Percentiles rank a stretch among this genome's conserved stretches.
phyloP scores from a whole-genome alignment of 805 yeast species.

The Lipomyces mesembrius region DNA sequence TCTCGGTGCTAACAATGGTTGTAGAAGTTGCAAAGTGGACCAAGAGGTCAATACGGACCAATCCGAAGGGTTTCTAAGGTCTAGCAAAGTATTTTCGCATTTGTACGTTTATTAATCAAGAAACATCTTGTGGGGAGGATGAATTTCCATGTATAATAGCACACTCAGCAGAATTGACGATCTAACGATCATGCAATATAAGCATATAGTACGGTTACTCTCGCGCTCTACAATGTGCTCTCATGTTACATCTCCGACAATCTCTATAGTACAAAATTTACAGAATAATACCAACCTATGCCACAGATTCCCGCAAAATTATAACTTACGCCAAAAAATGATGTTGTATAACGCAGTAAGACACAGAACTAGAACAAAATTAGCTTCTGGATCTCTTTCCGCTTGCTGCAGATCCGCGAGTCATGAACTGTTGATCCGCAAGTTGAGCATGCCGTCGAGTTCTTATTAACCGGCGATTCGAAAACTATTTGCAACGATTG shows the following conservation, averaged over 20 bases:
- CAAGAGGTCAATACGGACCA: constrained; percentile 27
- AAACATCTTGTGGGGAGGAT: neutral
- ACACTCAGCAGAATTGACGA: neutral
- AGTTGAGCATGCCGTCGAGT: neutral
- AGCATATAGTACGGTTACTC: neutral
- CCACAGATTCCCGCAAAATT: neutral
- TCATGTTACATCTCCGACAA: neutral
- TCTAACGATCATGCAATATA: neutral
- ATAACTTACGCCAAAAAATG: neutral
- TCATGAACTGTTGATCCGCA: neutral
- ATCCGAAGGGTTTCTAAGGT: constrained; percentile 32
- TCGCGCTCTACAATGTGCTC: neutral
- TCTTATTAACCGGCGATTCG: neutral
- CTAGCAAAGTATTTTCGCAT: neutral
- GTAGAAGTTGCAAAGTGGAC: constrained; percentile 41
- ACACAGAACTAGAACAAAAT: neutral
- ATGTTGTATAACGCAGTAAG: neutral
- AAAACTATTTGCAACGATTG: neutral
- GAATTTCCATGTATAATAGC: neutral
- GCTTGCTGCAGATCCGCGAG: neutral
- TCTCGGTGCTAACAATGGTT: constrained; percentile 12
- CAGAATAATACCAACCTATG: neutral
- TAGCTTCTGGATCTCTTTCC: neutral
- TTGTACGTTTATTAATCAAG: neutral
- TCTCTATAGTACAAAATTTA: neutral